A percentile compares a stretch with the other conserved stretches of the same genome.
These are phyloP conservation scores for Ogataea saltuana DNA, from an alignment of 805 yeast species.

Conservation along the genomic window DNA sequence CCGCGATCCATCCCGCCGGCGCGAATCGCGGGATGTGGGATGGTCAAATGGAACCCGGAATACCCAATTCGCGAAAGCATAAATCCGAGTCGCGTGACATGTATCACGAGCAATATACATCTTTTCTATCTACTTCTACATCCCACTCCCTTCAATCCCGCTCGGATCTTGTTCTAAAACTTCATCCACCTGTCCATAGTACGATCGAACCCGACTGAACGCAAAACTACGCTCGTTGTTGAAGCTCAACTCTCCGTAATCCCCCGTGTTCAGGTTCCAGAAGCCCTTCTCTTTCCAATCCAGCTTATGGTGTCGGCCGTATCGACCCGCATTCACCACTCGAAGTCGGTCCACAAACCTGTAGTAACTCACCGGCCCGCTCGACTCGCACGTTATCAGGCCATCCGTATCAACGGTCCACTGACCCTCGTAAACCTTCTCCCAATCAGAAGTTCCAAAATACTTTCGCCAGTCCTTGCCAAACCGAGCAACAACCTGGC, in stretches of 20 bases:
- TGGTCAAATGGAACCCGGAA: no score
- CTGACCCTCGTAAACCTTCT: slow-evolving; percentile 47
- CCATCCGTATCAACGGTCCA: slow-evolving; percentile 63
- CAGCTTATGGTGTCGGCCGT: slow-evolving; percentile 63
- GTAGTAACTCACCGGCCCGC: slow-evolving; percentile 62
- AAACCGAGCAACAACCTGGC: slow-evolving; percentile 45
- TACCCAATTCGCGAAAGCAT: no score
- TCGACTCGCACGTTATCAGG: slow-evolving; percentile 48
- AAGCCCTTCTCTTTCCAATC: slow-evolving; percentile 70
- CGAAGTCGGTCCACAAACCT: slow-evolving; percentile 62
- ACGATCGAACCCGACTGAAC: slow-evolving; percentile 58
- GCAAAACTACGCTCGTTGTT: slow-evolving; percentile 77
- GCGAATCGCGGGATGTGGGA: no score
- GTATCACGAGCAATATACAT: no score
- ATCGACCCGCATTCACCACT: slow-evolving; percentile 58
- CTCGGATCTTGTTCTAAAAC: no score
- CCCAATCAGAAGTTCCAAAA: slow-evolving; percentile 30
- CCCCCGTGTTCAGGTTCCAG: slow-evolving; percentile 28
- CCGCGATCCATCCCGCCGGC: no score
- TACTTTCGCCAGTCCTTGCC: slow-evolving; percentile 18
- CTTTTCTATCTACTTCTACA: neutral
- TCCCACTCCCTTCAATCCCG: neutral
- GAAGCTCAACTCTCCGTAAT: slow-evolving; percentile 44
- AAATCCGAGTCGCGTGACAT: no score
- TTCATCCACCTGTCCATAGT: neutral